Conservation (phyloP, 2,329 filamentous ascomycete species). For the Calonectria leucothoes region DNA sequence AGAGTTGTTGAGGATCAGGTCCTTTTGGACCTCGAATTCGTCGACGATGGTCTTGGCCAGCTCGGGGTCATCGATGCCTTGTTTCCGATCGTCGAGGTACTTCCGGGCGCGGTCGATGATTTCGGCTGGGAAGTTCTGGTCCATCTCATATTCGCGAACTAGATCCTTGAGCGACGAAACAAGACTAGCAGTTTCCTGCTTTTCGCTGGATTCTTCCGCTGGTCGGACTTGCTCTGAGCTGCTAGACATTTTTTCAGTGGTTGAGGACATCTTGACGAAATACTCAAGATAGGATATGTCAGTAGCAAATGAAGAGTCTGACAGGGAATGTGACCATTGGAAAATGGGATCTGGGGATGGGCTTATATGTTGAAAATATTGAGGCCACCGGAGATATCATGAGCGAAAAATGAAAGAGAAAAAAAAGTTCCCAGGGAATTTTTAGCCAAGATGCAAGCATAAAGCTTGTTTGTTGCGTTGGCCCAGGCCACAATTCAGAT, state of each 20-base stretch:
- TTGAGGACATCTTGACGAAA: background rate
- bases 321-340: background rate
- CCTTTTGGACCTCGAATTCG: conserved; percentile 33
- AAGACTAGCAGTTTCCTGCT: background rate
- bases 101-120: conserved; percentile 54
- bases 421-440: background rate
- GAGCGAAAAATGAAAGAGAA: background rate
- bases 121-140: conserved; percentile 59
- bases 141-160: conserved; percentile 54
- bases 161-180: conserved; percentile 34
- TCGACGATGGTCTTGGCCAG: conserved; percentile 29
- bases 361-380: background rate
- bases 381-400: background rate
- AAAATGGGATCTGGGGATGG: background rate
- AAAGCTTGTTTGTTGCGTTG: background rate
- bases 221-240: background rate
- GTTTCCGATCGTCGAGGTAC: conserved; percentile 47
- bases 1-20: conserved; percentile 48
- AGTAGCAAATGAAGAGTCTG: background rate
- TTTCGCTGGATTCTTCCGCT: background rate
- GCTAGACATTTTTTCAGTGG: background rate
- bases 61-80: conserved; percentile 25
- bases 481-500: background rate
- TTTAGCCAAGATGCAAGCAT: background rate
- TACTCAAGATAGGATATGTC: background rate